These are phyloP conservation scores for Botryotinia calthae DNA, from an alignment of 2,329 filamentous ascomycete genomes.

Conservation along the genomic window DNA sequence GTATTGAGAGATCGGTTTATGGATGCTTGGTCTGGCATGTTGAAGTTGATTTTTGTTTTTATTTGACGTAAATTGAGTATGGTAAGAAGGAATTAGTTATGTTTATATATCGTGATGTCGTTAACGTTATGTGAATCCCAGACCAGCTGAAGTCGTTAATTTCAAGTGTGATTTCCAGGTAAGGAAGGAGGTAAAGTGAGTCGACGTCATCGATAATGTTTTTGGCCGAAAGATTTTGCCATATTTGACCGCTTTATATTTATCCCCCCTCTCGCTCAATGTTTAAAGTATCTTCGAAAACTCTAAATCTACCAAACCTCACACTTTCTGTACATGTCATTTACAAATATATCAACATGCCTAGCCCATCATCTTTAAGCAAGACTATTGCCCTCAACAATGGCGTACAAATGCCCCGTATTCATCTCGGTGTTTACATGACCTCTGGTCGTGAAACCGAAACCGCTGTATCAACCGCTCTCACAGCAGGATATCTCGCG, in stretches of 20 bases:
- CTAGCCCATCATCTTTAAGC: conserved; percentile 4
- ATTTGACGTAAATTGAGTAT: too few species aligned
- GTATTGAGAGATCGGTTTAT: conserved; percentile 34
- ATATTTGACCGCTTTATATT: background rate
- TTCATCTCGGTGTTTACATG: conserved; percentile 73
- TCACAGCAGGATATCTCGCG: conserved; percentile 51
- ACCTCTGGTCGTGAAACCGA: conserved; percentile 61
- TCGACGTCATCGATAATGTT: conserved; percentile 14
- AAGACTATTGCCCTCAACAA: conserved; percentile 15
- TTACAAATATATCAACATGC: background rate
- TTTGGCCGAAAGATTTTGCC: background rate
- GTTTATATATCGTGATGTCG: background rate
- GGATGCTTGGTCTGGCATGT: conserved; percentile 35
- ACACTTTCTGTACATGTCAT: background rate
- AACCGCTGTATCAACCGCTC: conserved; percentile 47
- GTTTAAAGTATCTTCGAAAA: background rate
- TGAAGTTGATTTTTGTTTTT: background rate
- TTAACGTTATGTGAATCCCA: background rate
- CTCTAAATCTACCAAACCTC: background rate
- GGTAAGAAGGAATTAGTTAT: background rate
- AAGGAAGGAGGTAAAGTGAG: background rate
- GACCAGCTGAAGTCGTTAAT: background rate
- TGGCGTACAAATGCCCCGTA: conserved; percentile 59
- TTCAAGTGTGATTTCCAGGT: background rate
- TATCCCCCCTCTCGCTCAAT: background rate